Evolutionary conservation across 768 basidiomycete species (phyloP).

Genomic region (Mycena metata): DNA sequence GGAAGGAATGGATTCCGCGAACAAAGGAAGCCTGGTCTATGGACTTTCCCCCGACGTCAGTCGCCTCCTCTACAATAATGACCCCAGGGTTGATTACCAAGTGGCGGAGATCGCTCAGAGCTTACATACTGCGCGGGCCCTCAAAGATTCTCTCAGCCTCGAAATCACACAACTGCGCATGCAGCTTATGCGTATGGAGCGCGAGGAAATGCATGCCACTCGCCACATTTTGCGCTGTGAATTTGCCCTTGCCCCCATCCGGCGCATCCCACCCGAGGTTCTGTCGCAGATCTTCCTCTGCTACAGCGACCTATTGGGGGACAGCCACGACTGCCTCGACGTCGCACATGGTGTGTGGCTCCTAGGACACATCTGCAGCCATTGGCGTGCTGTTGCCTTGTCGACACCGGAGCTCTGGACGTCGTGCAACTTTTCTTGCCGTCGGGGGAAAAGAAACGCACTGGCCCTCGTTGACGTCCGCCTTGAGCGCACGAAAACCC

Average conservation of each 20-base stretch:
- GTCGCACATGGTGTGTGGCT: slow-evolving; percentile 5
- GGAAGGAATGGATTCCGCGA: background rate
- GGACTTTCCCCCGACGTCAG: slow-evolving; percentile 13
- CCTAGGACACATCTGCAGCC: slow-evolving; percentile 24
- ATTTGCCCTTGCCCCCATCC: slow-evolving; percentile 16
- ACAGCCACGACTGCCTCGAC: background rate
- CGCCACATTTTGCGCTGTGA: slow-evolving; percentile 18
- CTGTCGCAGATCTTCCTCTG: slow-evolving; percentile 13
- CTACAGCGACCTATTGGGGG: slow-evolving; percentile 2
- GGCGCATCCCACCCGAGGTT: slow-evolving; percentile 14
- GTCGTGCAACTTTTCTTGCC: background rate
- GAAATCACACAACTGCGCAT: slow-evolving; percentile 9
- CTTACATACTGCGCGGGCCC: background rate
- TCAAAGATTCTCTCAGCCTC: background rate
- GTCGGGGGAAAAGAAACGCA: background rate
- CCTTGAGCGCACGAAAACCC: background rate
- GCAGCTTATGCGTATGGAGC: slow-evolving; percentile 7
- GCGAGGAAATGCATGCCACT: slow-evolving; percentile 17
- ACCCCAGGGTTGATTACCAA: slow-evolving; percentile 23
- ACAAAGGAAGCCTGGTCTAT: background rate
- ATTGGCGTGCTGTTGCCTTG: slow-evolving; percentile 18
- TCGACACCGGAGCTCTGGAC: slow-evolving; percentile 14
- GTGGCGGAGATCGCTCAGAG: slow-evolving; percentile 10
- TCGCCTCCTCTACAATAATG: slow-evolving; percentile 17
- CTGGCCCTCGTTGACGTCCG: background rate